phyloP scores from a whole-genome alignment of 148 eudicot genomes.

The Camellia lanceoleosa region DNA sequence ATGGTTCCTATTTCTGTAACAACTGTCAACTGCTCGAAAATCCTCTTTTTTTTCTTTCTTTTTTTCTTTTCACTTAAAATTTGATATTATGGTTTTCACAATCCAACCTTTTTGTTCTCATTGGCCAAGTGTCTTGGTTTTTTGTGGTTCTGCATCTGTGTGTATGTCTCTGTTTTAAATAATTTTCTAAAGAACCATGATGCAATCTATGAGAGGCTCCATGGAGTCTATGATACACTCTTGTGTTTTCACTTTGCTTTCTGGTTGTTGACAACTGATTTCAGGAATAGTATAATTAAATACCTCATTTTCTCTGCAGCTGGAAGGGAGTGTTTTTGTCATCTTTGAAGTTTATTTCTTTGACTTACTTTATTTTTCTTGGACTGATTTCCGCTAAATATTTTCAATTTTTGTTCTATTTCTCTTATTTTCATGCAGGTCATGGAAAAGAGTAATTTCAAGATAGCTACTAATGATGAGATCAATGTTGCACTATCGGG shows the following conservation, averaged over 20 bases:
- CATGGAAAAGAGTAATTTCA: conserved; percentile 94
- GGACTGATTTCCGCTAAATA: background rate
- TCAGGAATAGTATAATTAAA: background rate
- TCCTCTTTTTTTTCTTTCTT: no score
- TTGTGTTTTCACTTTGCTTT: background rate
- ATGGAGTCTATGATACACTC: background rate
- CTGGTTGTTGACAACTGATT: conserved; percentile 6
- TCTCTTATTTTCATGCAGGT: conserved; percentile 38
- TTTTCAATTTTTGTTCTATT: conserved; percentile 5
- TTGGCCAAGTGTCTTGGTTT: no score
- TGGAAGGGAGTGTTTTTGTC: background rate
- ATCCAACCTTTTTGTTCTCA: no score
- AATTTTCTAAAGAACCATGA: background rate
- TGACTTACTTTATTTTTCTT: background rate
- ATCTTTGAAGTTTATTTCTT: background rate
- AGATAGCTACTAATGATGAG: conserved; percentile 79
- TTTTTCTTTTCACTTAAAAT: no score
- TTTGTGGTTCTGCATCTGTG: background rate
- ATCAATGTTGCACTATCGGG: conserved; percentile 87
- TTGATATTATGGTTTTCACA: no score
- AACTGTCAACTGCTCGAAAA: no score
- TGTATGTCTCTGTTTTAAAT: no score
- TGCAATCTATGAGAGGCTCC: background rate
- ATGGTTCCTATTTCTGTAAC: no score
- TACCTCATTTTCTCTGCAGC: background rate